Conservation (phyloP, 495 filamentous ascomycete species). For the Paragyromitra xinjiangensis region DNA sequence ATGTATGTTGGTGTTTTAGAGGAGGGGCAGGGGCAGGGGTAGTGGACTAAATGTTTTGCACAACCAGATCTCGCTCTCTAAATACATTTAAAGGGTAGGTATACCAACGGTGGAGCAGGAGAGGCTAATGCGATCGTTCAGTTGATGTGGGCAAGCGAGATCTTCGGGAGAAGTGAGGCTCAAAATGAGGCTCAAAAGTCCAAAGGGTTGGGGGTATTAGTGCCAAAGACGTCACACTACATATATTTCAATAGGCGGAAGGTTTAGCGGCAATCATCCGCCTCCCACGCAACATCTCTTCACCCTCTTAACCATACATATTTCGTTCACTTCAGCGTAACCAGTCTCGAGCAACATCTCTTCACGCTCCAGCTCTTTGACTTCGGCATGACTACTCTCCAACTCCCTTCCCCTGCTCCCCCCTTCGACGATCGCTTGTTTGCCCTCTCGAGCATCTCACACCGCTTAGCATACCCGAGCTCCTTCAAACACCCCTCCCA, state of each 20-base stretch:
- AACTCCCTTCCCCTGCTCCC: conserved; percentile 14
- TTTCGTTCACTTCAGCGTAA: not conserved
- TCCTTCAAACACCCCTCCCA: not conserved
- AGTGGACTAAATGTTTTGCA: not conserved
- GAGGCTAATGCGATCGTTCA: not conserved
- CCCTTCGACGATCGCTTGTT: not conserved
- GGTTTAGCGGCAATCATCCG: not conserved
- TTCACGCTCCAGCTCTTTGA: not conserved
- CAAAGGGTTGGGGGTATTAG: conserved; percentile 1
- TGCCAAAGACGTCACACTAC: not conserved
- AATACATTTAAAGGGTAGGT: not conserved
- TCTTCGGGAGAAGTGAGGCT: not conserved
- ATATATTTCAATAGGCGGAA: not conserved
- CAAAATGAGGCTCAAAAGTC: not conserved
- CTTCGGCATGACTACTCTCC: conserved; percentile 7
- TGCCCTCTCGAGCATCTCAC: conserved; percentile 7
- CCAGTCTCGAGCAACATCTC: not conserved
- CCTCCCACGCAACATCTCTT: not conserved
- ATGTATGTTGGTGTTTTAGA: not conserved
- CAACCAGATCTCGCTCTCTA: not conserved
- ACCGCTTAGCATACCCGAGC: conserved; percentile 2
- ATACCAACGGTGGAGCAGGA: not conserved
- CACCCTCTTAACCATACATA: not conserved
- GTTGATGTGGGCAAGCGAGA: not conserved
- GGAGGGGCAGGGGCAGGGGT: not conserved